Evolutionary conservation across 257 asterid species (phyloP).

Genomic region (Eucommia ulmoides): DNA sequence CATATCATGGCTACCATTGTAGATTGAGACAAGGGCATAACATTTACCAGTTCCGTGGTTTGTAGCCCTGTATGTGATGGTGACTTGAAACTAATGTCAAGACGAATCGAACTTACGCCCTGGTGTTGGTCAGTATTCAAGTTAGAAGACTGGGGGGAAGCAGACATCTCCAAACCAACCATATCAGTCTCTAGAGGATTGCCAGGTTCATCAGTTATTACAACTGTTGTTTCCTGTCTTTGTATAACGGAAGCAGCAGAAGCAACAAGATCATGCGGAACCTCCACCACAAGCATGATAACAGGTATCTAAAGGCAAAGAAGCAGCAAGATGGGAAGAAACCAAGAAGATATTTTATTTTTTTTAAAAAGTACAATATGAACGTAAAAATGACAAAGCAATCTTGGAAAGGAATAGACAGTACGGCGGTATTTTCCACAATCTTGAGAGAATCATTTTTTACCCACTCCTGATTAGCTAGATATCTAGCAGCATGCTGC

Average conservation of each 20-base stretch:
- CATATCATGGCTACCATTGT: too few relatives aligned
- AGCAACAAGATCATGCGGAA: slow-evolving; percentile 66
- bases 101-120: slow-evolving; percentile 72
- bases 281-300: slow-evolving; percentile 98
- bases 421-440: slow-evolving; percentile 99
- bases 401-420: slow-evolving; percentile 13
- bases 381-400: neutral
- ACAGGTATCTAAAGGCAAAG: slow-evolving; percentile 65
- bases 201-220: slow-evolving; percentile 32
- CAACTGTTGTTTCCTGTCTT: slow-evolving; percentile 34
- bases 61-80: slow-evolving; percentile 94
- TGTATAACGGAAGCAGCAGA: slow-evolving; percentile 36
- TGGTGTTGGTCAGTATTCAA: slow-evolving; percentile 23
- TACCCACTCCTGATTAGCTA: slow-evolving; percentile 99
- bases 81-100: slow-evolving; percentile 97
- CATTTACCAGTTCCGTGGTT: slow-evolving; percentile 98
- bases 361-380: too few relatives aligned
- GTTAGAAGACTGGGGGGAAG: slow-evolving; percentile 31
- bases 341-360: too few relatives aligned
- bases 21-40: too few relatives aligned
- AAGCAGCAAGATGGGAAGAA: slow-evolving; percentile 6
- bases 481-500: slow-evolving; percentile 99
- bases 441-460: slow-evolving; percentile 99
- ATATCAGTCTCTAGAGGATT: slow-evolving; percentile 37
- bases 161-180: slow-evolving; percentile 27